Conservation (phyloP, 345 rosid genomes). For the Dovyalis caffra region DNA sequence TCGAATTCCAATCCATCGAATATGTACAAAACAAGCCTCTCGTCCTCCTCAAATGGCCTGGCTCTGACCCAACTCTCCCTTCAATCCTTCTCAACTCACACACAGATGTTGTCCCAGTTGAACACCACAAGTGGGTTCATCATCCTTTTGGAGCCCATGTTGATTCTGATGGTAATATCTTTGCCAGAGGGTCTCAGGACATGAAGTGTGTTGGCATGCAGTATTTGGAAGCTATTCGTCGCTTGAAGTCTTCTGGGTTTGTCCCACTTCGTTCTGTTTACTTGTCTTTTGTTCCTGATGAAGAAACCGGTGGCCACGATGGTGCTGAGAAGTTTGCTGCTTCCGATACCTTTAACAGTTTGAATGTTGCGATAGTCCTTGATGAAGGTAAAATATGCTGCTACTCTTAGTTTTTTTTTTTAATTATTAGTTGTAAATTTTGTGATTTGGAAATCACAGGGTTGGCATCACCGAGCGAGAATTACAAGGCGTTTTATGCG, state of each 20-base stretch:
- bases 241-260: constrained; percentile 58
- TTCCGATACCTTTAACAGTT: constrained; percentile 52
- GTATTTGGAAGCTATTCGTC: constrained; percentile 84
- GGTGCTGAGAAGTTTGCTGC: constrained; percentile 76
- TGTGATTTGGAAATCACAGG: constrained; percentile 38
- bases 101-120: constrained; percentile 92
- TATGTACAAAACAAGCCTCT: constrained; percentile 66
- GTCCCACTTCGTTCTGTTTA: constrained; percentile 68
- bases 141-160: constrained; percentile 72
- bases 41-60: constrained; percentile 74
- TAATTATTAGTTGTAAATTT: neutral
- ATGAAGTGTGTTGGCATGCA: constrained; percentile 99
- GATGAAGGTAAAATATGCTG: constrained; percentile 64
- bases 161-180: constrained; percentile 68
- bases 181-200: constrained; percentile 93
- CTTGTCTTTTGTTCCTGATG: constrained; percentile 81
- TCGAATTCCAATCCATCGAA: constrained; percentile 55
- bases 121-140: constrained; percentile 72
- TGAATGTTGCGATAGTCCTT: constrained; percentile 76
- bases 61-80: constrained; percentile 62
- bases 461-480: constrained; percentile 62
- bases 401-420: neutral
- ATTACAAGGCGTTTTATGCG: constrained; percentile 68
- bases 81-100: constrained; percentile 85
- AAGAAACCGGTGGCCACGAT: constrained; percentile 89